Evolutionary conservation across 495 filamentous ascomycete genomes (phyloP).

Genomic region (Penicillium roqueforti): DNA sequence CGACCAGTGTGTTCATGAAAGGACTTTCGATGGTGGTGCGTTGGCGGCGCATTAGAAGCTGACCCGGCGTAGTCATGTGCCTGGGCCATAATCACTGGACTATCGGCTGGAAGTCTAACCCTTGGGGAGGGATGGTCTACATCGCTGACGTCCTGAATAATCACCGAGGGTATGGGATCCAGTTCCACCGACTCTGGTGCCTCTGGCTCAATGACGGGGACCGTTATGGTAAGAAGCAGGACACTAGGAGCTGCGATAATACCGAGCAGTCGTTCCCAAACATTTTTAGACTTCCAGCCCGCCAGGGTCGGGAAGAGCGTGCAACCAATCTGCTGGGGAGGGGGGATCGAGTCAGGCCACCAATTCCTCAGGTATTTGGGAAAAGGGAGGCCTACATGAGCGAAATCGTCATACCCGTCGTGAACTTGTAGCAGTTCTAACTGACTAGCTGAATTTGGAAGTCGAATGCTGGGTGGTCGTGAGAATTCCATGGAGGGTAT

Average conservation of each 20-base stretch:
- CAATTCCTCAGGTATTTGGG: constrained; percentile 39
- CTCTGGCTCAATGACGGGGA: constrained; percentile 81
- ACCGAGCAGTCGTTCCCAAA: constrained; percentile 73
- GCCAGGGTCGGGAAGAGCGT: constrained; percentile 88
- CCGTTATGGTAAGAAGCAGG: constrained; percentile 81
- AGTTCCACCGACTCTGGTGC: constrained; percentile 42
- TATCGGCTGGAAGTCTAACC: constrained; percentile 43
- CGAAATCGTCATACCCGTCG: constrained; percentile 24
- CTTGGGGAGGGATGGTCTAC: constrained; percentile 23
- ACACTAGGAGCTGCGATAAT: constrained; percentile 82
- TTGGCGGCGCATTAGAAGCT: constrained; percentile 5
- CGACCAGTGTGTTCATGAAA: constrained; percentile 13
- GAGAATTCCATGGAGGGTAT: constrained; percentile 38
- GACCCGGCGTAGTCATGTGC: constrained; percentile 12
- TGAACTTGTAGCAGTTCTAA: constrained; percentile 39
- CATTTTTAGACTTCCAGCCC: constrained; percentile 68
- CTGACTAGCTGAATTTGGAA: constrained; percentile 46
- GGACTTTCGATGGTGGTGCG: constrained; percentile 18
- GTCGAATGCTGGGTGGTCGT: constrained; percentile 50
- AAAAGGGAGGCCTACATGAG: constrained; percentile 11
- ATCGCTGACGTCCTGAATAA: constrained; percentile 31
- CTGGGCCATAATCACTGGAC: constrained; percentile 30
- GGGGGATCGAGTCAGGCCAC: constrained; percentile 71
- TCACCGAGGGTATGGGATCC: constrained; percentile 37
- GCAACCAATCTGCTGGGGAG: constrained; percentile 61